phyloP scores from a whole-genome alignment of 352 stramenopile species.

The Peronospora destructor region DNA sequence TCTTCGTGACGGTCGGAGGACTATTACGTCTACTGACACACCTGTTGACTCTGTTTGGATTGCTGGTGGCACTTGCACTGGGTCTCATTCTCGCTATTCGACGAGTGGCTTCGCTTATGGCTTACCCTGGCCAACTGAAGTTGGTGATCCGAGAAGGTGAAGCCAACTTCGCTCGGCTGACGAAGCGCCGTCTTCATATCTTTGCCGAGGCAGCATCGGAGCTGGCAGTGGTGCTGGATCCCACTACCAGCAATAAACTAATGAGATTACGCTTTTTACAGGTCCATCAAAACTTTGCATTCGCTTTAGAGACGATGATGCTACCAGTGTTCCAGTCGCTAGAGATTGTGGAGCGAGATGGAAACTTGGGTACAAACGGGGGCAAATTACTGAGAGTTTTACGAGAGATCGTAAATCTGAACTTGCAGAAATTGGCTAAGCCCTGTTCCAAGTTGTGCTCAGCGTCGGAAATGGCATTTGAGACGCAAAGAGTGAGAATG shows the following conservation, averaged over 20 bases:
- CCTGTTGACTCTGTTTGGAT: constrained; percentile 44
- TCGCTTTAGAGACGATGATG: constrained; percentile 60
- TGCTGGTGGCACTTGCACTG: constrained; percentile 42
- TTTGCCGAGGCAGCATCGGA: constrained; percentile 55
- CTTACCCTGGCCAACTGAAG: constrained; percentile 65
- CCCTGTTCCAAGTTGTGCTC: constrained; percentile 38
- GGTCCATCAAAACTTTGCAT: constrained; percentile 58
- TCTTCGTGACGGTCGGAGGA: constrained; percentile 57
- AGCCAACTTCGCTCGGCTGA: constrained; percentile 64
- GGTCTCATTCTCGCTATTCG: constrained; percentile 32
- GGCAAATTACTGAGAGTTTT: constrained; percentile 35
- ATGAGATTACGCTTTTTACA: constrained; percentile 52
- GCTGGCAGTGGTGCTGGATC: constrained; percentile 37
- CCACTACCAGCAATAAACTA: constrained; percentile 10
- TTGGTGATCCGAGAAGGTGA: constrained; percentile 79
- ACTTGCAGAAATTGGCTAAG: constrained; percentile 27
- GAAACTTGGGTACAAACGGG: constrained; percentile 39
- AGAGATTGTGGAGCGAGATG: constrained; percentile 42
- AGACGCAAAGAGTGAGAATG: constrained; percentile 37
- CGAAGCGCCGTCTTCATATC: constrained; percentile 62
- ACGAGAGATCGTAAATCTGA: constrained; percentile 34
- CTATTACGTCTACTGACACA: constrained; percentile 42
- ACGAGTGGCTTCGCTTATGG: constrained; percentile 48
- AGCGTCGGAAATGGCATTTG: constrained; percentile 45
- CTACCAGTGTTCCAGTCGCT: constrained; percentile 49